Base-by-base conservation (phyloP, 2,329 filamentous ascomycete genomes). In the Simplicillium sp. region DNA sequence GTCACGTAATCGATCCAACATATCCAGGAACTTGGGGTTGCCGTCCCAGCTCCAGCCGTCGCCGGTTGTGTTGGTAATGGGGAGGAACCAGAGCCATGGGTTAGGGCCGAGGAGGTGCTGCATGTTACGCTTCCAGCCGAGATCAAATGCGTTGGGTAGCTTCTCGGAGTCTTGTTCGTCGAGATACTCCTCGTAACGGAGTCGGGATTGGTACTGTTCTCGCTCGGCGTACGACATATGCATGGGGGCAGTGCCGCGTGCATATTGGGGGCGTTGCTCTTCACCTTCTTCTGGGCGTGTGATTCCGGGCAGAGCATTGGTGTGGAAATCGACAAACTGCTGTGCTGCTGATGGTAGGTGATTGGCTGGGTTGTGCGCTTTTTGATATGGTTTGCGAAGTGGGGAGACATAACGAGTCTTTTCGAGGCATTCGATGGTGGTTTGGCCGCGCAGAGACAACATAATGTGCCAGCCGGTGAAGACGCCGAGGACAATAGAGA, bases 41-140 rank as follows among this genome's bases (percentile, higher is more conserved):
- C 89, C 76, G 53, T 96, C 88, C 92, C 92, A 98, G 35, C 71
- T 73, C 90, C 90, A 98, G 16, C 92, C 92, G 58, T 98, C 87
- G 29, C 90, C 90, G 0, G 79, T 85, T 2, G 88, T 94, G 54
- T 84, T 97, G 59, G 76, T 79, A 36, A 97, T 66, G 0, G 92
- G 92, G 2, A 97, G 46, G 20, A 71, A 65, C 90, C 92, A 97
- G 8, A 92, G 67, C 18, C 76, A 61, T 2, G 80, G 80, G 1
- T 68, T 76, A 1, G 77, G 75, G 0, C 92, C 92, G 49, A 98
- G 87, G 3, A 98, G 73, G 57, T 95, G 86, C 1, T 65, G 56
- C 5, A 97, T 60, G 57, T 98, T 98, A 34, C 74, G 75, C 43
- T 75, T 79, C 74, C 82, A 83, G 44, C 92, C 92, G 2, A 95